These are phyloP conservation scores for Jacaranda copaia DNA, from an alignment of 257 asterid species.

Conservation along the genomic window DNA sequence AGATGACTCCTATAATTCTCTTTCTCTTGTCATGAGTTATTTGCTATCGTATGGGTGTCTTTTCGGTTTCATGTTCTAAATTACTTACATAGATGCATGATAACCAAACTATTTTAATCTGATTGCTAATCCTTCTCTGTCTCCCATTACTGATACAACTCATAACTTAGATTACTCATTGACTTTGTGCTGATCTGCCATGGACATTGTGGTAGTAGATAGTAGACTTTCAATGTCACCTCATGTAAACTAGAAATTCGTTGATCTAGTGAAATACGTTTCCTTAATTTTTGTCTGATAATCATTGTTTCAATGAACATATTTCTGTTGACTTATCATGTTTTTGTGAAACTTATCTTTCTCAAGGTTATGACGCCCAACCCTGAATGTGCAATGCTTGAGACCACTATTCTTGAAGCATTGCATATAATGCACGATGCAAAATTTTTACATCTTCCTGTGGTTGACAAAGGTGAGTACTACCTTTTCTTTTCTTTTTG, in stretches of 20 bases:
- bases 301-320: constrained; percentile 26
- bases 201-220: constrained; percentile 12
- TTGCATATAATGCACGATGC: constrained; percentile 95
- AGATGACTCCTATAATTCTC: not conserved
- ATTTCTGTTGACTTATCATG: constrained; percentile 33
- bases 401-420: constrained; percentile 87
- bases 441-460: constrained; percentile 89
- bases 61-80: constrained; percentile 21
- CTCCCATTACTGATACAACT: constrained; percentile 9
- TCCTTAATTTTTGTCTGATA: constrained; percentile 21
- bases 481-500: constrained; percentile 25
- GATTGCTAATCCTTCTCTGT: not conserved
- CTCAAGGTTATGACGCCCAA: constrained; percentile 87
- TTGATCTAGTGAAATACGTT: constrained; percentile 23
- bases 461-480: constrained; percentile 77
- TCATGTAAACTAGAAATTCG: not conserved
- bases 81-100: constrained; percentile 12
- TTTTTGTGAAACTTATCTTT: constrained; percentile 33
- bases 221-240: not conserved
- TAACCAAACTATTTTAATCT: not conserved
- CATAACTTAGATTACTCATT: not conserved
- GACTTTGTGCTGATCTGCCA: constrained; percentile 20
- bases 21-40: not conserved
- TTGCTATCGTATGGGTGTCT: not conserved
- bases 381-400: constrained; percentile 87